A percentile compares a stretch with the other conserved stretches of the same genome.
These are phyloP conservation scores for Triticum dicoccoides DNA, from an alignment of 176 grass and related monocot species.

Conservation along the genomic window DNA sequence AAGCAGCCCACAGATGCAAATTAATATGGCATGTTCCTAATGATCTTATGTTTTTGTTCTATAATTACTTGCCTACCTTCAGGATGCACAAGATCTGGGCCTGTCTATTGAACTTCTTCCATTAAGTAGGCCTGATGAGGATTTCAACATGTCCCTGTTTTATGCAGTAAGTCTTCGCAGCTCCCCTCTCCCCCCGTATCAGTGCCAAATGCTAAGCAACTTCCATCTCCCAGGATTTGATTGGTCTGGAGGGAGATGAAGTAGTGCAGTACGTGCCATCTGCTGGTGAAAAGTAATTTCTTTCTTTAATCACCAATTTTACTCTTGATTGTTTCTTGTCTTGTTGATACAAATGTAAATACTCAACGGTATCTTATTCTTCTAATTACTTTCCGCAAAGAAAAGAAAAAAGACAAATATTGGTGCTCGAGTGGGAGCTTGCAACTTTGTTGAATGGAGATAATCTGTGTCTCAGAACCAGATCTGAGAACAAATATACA, in stretches of 20 bases:
- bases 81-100: constrained; percentile 94
- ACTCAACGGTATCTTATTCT: constrained; percentile 4
- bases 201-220: constrained; percentile 24
- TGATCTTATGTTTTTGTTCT: not conserved
- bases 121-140: constrained; percentile 56
- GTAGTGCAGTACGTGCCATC: constrained; percentile 70
- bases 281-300: constrained; percentile 75
- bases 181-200: not conserved
- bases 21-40: not conserved
- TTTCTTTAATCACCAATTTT: constrained; percentile 17
- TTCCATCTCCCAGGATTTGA: constrained; percentile 54
- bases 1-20: not conserved
- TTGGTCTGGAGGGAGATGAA: constrained; percentile 82
- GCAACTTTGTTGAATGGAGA: constrained; percentile 3
- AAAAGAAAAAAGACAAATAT: not conserved
- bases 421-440: not conserved
- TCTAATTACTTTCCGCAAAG: not conserved
- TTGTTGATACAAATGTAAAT: constrained; percentile 17
- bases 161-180: constrained; percentile 67
- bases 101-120: constrained; percentile 91
- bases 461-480: not conserved
- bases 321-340: constrained; percentile 13
- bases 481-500: not conserved
- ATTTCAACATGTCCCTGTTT: constrained; percentile 83
- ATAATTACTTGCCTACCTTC: constrained; percentile 9